A percentile compares a stretch with the other conserved stretches of the same genome.
phyloP scores from a whole-genome alignment of 768 basidiomycete genomes.

The Ramaria sp. region DNA sequence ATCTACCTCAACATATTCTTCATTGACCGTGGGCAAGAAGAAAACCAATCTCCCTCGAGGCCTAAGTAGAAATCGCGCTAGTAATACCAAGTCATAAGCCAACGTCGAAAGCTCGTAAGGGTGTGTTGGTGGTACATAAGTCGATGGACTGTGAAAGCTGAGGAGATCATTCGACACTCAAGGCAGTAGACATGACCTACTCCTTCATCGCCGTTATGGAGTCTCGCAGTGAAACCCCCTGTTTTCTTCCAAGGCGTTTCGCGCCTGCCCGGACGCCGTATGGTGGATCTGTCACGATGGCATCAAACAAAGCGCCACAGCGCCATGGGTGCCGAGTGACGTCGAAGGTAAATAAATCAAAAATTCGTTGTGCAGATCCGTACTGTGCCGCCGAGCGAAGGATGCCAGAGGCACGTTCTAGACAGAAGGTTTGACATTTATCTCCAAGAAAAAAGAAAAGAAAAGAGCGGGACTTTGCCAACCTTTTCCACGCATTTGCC shows the following conservation, averaged over 20 bases:
- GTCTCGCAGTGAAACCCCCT: conserved; percentile 26
- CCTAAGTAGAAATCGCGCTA: conserved; percentile 76
- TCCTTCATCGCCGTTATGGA: conserved; percentile 9
- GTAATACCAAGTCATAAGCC: conserved; percentile 66
- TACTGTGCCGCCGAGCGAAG: conserved; percentile 78
- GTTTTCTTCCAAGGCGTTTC: conserved; percentile 67
- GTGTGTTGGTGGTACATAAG: conserved; percentile 81
- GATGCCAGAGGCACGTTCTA: conserved; percentile 52
- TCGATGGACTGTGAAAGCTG: conserved; percentile 38
- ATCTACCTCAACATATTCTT: conserved; percentile 85
- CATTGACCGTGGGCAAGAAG: conserved; percentile 87
- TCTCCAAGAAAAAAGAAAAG: too few relatives aligned
- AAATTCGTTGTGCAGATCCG: conserved; percentile 55
- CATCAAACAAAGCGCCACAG: conserved; percentile 83
- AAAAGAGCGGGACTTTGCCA: conserved; percentile 8
- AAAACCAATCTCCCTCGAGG: conserved; percentile 87
- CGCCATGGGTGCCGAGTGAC: conserved; percentile 87
- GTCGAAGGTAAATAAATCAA: conserved; percentile 88
- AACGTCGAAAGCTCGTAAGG: conserved; percentile 89
- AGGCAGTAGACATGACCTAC: conserved; percentile 2
- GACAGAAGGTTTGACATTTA: not conserved
- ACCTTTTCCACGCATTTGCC: conserved; percentile 96
- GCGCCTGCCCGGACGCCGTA: conserved; percentile 91
- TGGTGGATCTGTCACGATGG: conserved; percentile 90
- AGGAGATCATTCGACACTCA: not conserved